A percentile compares a stretch with the other conserved stretches of the same genome.
Conservation (phyloP, 1,284 basidiomycete genomes). For the Puccinia polysora region DNA sequence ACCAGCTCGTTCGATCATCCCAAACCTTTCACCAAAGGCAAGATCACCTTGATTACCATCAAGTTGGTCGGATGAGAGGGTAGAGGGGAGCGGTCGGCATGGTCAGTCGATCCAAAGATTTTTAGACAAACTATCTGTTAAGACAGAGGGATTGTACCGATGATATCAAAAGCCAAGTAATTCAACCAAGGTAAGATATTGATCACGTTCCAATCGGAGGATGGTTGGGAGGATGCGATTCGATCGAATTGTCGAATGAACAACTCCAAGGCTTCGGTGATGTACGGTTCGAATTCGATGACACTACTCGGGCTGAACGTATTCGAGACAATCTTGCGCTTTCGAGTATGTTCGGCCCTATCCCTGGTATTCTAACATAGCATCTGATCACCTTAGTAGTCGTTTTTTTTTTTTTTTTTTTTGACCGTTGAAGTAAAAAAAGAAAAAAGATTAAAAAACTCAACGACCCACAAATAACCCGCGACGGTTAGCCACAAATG, state of each 20-base stretch:
- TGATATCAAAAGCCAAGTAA: constrained; percentile 82
- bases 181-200: constrained; percentile 66
- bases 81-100: neutral
- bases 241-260: constrained; percentile 73
- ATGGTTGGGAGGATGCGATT: constrained; percentile 62
- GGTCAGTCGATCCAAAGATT: neutral
- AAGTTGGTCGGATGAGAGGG: constrained; percentile 38
- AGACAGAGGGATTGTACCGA: constrained; percentile 62
- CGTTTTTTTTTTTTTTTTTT: no score
- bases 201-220: constrained; percentile 56
- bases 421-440: neutral
- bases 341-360: constrained; percentile 73
- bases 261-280: constrained; percentile 64
- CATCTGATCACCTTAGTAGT: constrained; percentile 60
- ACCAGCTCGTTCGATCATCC: constrained; percentile 72
- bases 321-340: constrained; percentile 81
- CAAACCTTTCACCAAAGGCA: constrained; percentile 80
- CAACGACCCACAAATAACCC: constrained; percentile 49
- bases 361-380: constrained; percentile 87
- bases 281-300: constrained; percentile 66
- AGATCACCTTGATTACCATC: constrained; percentile 48
- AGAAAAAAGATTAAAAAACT: neutral
- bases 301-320: constrained; percentile 78
- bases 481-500: constrained; percentile 67
- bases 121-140: neutral